Evolutionary conservation across 192 early-diverging fungal genomes (phyloP).

Genomic region (Linnemannia elongata): DNA sequence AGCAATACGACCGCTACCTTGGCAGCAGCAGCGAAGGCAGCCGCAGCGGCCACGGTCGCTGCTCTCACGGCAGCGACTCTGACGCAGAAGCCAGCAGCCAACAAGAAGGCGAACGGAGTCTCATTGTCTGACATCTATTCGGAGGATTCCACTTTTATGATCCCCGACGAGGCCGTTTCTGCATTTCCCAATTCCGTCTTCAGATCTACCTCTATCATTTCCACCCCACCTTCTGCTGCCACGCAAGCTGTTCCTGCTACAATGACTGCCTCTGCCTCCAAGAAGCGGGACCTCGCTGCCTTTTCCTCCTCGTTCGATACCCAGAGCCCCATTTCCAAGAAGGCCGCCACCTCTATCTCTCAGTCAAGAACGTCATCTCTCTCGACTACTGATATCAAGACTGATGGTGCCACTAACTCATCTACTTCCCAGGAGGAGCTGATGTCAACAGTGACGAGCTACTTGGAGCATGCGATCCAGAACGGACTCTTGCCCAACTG

Average conservation of each 20-base stretch:
- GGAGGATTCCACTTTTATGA: conserved; percentile 36
- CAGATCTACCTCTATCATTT: not conserved
- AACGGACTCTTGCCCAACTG: conserved; percentile 43
- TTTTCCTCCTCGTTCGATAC: conserved; percentile 45
- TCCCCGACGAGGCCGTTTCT: conserved; percentile 49
- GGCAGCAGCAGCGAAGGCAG: not conserved
- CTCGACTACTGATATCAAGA: conserved; percentile 8
- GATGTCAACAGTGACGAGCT: conserved; percentile 43
- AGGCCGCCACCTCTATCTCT: not conserved
- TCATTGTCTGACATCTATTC: conserved; percentile 57
- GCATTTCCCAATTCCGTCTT: conserved; percentile 49
- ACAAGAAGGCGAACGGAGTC: conserved; percentile 52
- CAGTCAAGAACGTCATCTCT: conserved; percentile 17
- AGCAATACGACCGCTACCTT: not conserved
- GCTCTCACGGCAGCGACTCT: not conserved
- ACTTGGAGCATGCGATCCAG: conserved; percentile 52
- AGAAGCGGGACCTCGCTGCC: conserved; percentile 40
- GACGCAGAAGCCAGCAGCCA: conserved; percentile 4
- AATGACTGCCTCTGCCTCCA: conserved; percentile 9
- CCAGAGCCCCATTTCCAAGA: conserved; percentile 49
- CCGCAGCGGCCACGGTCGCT: conserved; percentile 2
- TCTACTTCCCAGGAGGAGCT: conserved; percentile 34
- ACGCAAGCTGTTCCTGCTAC: not conserved
- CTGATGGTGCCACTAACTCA: not conserved
- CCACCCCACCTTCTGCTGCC: not conserved